phyloP scores from a whole-genome alignment of 2,329 filamentous ascomycete genomes.

The Aspergillus sp. region DNA sequence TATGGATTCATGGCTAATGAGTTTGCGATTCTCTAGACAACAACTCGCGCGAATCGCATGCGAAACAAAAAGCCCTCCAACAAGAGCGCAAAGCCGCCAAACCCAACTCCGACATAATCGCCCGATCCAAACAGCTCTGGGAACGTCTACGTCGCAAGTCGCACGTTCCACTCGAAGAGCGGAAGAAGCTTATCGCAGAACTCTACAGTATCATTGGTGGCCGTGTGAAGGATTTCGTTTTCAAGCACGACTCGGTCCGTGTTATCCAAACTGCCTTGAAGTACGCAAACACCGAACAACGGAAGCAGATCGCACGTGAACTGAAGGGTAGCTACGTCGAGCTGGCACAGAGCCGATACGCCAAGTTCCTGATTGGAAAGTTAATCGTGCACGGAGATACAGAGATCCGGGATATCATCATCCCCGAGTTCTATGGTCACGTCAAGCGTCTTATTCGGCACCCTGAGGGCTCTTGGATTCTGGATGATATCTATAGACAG shows the following conservation, averaged over 20 bases:
- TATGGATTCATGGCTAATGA: not conserved
- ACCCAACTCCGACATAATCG: constrained; percentile 82
- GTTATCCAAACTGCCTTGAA: constrained; percentile 96
- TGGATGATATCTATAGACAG: constrained; percentile 91
- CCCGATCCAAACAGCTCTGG: constrained; percentile 93
- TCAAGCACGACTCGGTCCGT: constrained; percentile 97
- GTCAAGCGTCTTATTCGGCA: constrained; percentile 92
- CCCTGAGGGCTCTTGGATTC: constrained; percentile 91
- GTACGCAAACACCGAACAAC: constrained; percentile 79
- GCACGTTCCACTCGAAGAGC: constrained; percentile 82
- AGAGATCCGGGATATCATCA: constrained; percentile 78
- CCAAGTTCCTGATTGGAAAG: constrained; percentile 95
- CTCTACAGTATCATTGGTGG: constrained; percentile 88
- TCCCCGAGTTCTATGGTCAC: constrained; percentile 91
- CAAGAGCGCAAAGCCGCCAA: constrained; percentile 88
- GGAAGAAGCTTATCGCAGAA: constrained; percentile 78
- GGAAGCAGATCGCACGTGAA: constrained; percentile 78
- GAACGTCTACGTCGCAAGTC: constrained; percentile 88
- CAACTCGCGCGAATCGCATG: constrained; percentile 77
- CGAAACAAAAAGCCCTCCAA: constrained; percentile 82
- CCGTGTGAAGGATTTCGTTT: constrained; percentile 86
- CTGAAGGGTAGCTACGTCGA: constrained; percentile 76
- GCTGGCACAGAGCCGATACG: constrained; percentile 89
- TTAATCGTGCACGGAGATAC: constrained; percentile 85
- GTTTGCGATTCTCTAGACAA: constrained; percentile 43